phyloP scores from a whole-genome alignment of 495 filamentous ascomycete species.

The Extremus antarcticus region DNA sequence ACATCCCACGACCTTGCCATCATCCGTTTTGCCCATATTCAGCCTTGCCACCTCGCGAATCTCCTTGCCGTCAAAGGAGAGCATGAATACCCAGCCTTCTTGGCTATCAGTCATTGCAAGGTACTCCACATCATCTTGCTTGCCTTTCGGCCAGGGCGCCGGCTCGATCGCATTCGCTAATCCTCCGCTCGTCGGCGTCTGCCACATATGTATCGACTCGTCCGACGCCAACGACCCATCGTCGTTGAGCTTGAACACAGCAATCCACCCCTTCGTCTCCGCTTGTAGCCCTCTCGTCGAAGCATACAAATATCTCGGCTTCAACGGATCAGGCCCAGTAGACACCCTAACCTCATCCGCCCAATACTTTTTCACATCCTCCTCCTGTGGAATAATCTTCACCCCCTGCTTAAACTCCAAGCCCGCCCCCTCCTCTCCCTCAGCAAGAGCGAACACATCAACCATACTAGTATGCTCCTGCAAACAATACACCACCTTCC shows the following conservation, averaged over 20 bases:
- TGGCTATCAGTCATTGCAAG: slow-evolving; percentile 19
- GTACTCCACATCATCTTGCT: slow-evolving; percentile 8
- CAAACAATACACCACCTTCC: slow-evolving; percentile 15
- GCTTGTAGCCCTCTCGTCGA: slow-evolving; percentile 15
- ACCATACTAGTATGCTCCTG: slow-evolving; percentile 22
- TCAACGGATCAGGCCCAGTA: slow-evolving; percentile 5
- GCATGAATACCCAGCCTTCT: slow-evolving; percentile 16
- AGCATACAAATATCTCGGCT: slow-evolving; percentile 17
- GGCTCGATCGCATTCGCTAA: slow-evolving; percentile 20
- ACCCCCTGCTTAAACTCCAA: slow-evolving; percentile 10
- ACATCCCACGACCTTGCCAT: slow-evolving; percentile 10
- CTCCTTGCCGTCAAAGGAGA: slow-evolving; percentile 15
- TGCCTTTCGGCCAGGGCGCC: slow-evolving; percentile 6
- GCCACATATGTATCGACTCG: slow-evolving; percentile 13
- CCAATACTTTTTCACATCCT: slow-evolving; percentile 17
- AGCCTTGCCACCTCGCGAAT: slow-evolving; percentile 13
- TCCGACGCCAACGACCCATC: slow-evolving; percentile 8
- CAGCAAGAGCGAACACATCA: slow-evolving; percentile 12
- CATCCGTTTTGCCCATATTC: slow-evolving; percentile 16
- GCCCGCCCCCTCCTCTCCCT: slow-evolving; percentile 13
- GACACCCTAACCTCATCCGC: slow-evolving; percentile 19
- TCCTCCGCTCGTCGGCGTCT: slow-evolving; percentile 17
- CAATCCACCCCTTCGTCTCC: slow-evolving; percentile 15
- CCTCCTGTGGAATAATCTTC: slow-evolving; percentile 15
- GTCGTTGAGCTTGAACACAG: slow-evolving; percentile 9